Base-by-base conservation (phyloP, 108 stramenopile species). In the Chaetoceros muelleri region DNA sequence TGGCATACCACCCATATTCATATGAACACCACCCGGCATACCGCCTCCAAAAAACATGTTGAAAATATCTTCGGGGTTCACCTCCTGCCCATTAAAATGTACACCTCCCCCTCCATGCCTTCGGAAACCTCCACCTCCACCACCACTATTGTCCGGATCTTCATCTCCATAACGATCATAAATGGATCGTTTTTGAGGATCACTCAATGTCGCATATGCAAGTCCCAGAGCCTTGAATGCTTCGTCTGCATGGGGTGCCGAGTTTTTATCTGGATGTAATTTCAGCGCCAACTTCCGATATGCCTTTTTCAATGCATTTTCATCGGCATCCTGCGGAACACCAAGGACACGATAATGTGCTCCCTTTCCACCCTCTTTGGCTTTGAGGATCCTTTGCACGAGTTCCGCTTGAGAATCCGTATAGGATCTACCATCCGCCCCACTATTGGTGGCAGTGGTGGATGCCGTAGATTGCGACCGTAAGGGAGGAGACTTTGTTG, bases 31-130 rank as follows among this genome's bases (percentile, higher is more conserved):
- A 34, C 73, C 78, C 13, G 72, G 72, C 84, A 85, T 85, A 3
- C 87, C 90, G 0, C 89, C 91, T 24, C 89, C 89, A 69, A 96
- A 96, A 64, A 97, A 97, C 94, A 95, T 95, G 62, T 93, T 93
- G 57, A 97, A 97, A 51, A 97, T 93, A 55, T 95, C 93, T 64
- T 95, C 89, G 1, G 96, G 95, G 48, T 66, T 74, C 1, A 95
- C 79, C 25, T 87, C 93, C 51, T 78, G 76, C 31, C 84, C 74
- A 54, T 69, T 49, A 51, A 74, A 73, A 68, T 84, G 79, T 49
- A 81, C 68, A 40, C 69, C 69, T 24, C 76, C 83, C 16, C 69
- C 76, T 19, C 64, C 60, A 46, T 74, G 68, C 31, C 67, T 53
- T 46, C 60, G 52, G 60, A 52, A 64, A 53, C 67, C 72, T 50